Evolutionary conservation across 2,329 filamentous ascomycete species (phyloP).

Genomic region (Pseudocercospora fijiensis): DNA sequence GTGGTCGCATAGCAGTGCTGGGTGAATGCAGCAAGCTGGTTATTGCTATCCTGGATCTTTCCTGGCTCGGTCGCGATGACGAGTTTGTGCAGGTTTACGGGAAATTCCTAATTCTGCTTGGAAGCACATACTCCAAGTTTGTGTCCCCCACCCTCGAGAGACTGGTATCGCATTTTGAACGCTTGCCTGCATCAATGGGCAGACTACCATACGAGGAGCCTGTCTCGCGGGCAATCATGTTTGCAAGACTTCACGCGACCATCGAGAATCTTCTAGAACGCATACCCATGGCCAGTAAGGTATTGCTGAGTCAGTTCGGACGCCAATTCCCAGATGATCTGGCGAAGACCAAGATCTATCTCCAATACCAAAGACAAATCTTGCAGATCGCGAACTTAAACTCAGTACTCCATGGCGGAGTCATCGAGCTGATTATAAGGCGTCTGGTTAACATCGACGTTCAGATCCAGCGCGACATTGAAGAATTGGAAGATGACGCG

Average conservation of each 20-base stretch:
- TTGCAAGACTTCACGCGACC: conserved; percentile 71
- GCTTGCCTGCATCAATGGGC: conserved; percentile 55
- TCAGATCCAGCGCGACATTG: conserved; percentile 88
- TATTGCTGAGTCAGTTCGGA: conserved; percentile 57
- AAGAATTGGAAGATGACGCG: conserved; percentile 86
- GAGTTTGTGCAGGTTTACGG: conserved; percentile 58
- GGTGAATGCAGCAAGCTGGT: conserved; percentile 59
- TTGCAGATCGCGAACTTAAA: conserved; percentile 74
- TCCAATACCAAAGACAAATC: conserved; percentile 85
- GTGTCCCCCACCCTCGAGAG: conserved; percentile 72
- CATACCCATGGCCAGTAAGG: conserved; percentile 73
- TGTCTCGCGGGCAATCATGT: conserved; percentile 64
- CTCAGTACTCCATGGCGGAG: conserved; percentile 72
- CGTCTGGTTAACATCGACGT: conserved; percentile 92
- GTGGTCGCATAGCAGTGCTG: conserved; percentile 56
- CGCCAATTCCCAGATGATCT: conserved; percentile 44
- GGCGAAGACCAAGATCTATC: conserved; percentile 74
- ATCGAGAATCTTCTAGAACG: conserved; percentile 75
- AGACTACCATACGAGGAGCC: conserved; percentile 55
- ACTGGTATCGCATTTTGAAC: conserved; percentile 75
- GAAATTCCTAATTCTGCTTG: conserved; percentile 61
- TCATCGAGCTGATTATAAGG: conserved; percentile 79
- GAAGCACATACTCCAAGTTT: conserved; percentile 80
- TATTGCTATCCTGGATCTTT: conserved; percentile 56
- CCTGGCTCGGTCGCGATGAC: conserved; percentile 63